A percentile compares a stretch with the other conserved stretches of the same genome.
Evolutionary conservation across 441 rosid species (phyloP).

Genomic region (Eutrema salsugineum): DNA sequence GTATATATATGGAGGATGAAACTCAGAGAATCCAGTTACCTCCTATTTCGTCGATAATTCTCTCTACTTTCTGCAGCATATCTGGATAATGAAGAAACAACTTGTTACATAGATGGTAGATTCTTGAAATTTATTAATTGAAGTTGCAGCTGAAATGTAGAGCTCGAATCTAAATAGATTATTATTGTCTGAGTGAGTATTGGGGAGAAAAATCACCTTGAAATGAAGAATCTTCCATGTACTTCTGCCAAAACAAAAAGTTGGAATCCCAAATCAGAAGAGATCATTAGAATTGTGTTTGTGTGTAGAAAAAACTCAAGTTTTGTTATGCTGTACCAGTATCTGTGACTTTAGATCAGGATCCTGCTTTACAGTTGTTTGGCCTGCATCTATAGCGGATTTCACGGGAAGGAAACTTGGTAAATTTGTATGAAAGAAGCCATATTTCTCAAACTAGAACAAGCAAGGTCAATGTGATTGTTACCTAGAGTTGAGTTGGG

Average conservation of each 20-base stretch:
- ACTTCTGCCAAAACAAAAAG: slow-evolving; percentile 49
- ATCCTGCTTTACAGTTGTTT: slow-evolving; percentile 33
- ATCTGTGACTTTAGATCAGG: slow-evolving; percentile 66
- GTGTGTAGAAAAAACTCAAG: not conserved
- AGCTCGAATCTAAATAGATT: not conserved
- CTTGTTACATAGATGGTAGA: not conserved
- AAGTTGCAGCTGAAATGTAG: not conserved
- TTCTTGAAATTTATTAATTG: not conserved
- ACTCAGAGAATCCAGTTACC: slow-evolving; percentile 35
- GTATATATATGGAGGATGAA: not conserved
- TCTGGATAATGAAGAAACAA: slow-evolving; percentile 39
- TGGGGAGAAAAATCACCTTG: slow-evolving; percentile 50
- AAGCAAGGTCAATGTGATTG: slow-evolving; percentile 9
- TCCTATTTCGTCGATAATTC: slow-evolving; percentile 56
- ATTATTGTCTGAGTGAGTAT: not conserved
- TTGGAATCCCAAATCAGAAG: not conserved
- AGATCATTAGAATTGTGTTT: not conserved
- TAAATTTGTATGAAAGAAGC: not conserved
- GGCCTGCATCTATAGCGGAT: slow-evolving; percentile 36
- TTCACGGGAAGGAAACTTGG: slow-evolving; percentile 5
- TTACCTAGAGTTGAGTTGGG: slow-evolving; percentile 52
- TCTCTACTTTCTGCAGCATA: slow-evolving; percentile 70
- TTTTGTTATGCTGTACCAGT: slow-evolving; percentile 39
- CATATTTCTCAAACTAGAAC: slow-evolving; percentile 6
- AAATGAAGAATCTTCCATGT: slow-evolving; percentile 81